Conservation (phyloP, 2,329 filamentous ascomycete genomes). For the Xylariaceae sp. region DNA sequence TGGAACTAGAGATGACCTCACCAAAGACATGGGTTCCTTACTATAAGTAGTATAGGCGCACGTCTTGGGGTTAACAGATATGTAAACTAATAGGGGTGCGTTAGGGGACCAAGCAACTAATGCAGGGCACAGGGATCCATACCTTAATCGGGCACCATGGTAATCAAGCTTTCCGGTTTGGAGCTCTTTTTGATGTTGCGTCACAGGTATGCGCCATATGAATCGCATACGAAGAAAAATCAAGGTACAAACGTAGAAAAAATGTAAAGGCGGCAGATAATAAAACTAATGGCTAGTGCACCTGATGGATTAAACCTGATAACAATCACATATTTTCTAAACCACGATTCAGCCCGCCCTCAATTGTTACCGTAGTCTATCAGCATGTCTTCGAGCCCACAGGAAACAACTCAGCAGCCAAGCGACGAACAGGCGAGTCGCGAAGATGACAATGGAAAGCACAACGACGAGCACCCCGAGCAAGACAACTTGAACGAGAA, state of each 20-base stretch:
- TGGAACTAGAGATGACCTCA: constrained; percentile 26
- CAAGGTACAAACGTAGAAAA: constrained; percentile 13
- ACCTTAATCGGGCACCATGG: neutral
- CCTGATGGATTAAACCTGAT: neutral
- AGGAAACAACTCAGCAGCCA: constrained; percentile 7
- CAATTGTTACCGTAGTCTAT: neutral
- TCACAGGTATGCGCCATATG: constrained; percentile 11
- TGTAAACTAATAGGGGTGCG: constrained; percentile 7
- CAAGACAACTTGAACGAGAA: constrained; percentile 1
- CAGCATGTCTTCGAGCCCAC: constrained; percentile 18
- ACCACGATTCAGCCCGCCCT: neutral
- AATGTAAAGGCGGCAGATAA: too few relatives aligned
- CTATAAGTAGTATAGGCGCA: constrained; percentile 6
- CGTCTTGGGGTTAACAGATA: constrained; percentile 5
- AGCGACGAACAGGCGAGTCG: constrained; percentile 7
- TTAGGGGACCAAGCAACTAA: neutral
- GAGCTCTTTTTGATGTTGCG: constrained; percentile 14
- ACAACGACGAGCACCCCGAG: constrained; percentile 15
- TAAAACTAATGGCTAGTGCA: constrained; percentile 30
- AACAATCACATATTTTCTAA: neutral
- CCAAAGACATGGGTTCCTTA: constrained; percentile 11
- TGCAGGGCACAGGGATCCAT: constrained; percentile 12
- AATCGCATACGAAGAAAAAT: constrained; percentile 13
- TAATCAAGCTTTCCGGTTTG: neutral
- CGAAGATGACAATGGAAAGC: constrained; percentile 15